Base-by-base conservation (phyloP, 2,329 filamentous ascomycete genomes). In the Cytospora schulzeri region DNA sequence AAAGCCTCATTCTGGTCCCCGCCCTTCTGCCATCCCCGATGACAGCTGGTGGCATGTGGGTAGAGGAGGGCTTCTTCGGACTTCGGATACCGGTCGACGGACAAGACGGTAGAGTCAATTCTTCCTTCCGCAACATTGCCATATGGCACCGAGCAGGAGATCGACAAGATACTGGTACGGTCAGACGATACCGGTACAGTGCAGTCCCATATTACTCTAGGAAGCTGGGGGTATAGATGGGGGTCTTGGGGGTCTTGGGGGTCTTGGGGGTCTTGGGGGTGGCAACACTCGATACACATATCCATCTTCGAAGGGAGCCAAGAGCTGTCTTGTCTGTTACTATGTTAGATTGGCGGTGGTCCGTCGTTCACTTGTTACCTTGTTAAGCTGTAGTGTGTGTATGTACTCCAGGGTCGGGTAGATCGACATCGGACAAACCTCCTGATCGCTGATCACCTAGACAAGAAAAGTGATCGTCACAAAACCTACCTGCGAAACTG, bases 401-500 rank as follows among this genome's bases (percentile, higher is more conserved):
- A 17, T 35, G 22, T 52, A 54, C 33, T 22, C 24, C 22, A 38
- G 48, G 26, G 35, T n/a, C n/a, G n/a, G n/a, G n/a, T n/a, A 54
- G 59, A 65, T 62, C 63, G 54, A 55, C n/a, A n/a, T n/a, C n/a
- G n/a, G n/a, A n/a, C 59, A 51, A 26, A 57, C 52, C 52, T 50
- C 60, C 52, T 62, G 54, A 50, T 38, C 26, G 60, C 48, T 57
- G 59, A 65, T 65, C 63, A 35, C 33, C 22, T n/a, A n/a, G n/a
- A n/a, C 50, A 26, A 12, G 52, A 14, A 33, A 38, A 33, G 33
- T 41, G 57, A 19, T 28, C 48, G 11, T 24, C 41, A 24, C 29
- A 11, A n/a, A 22, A 24, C 31, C 29, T 31, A 9, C 4, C 24
- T 31, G 56, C 62, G n/a, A n/a, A n/a, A n/a, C n/a, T n/a, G n/a